Conservation (phyloP, 371 early-diverging fungal species). For the Chytridiales sp. region DNA sequence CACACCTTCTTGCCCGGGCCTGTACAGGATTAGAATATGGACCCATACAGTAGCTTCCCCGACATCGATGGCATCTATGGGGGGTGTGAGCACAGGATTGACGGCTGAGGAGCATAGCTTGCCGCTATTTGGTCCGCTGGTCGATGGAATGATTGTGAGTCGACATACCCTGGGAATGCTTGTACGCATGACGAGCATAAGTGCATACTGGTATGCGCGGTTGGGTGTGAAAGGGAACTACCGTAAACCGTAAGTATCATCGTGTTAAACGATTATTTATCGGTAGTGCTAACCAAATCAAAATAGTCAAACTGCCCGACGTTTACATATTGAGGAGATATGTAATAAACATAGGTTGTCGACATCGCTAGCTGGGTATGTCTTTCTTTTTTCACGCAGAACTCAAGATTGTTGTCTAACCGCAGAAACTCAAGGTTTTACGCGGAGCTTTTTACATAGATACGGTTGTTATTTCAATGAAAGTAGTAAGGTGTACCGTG, state of each 20-base stretch:
- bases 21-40: constrained; percentile 61
- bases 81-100: too few relatives aligned
- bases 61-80: too few relatives aligned
- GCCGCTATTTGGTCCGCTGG: constrained; percentile 61
- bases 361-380: constrained; percentile 7
- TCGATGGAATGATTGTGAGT: constrained; percentile 70
- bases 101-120: constrained; percentile 15
- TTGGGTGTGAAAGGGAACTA: constrained; percentile 23
- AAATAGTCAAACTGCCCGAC: constrained; percentile 26
- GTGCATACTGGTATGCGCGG: constrained; percentile 52
- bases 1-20: constrained; percentile 34
- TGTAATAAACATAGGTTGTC: constrained; percentile 24
- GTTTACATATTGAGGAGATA: constrained; percentile 33
- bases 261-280: background rate
- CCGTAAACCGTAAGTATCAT: constrained; percentile 38
- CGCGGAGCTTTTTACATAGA: too few relatives aligned
- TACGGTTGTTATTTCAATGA: too few relatives aligned
- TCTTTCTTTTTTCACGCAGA: background rate
- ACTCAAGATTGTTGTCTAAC: too few relatives aligned
- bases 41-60: constrained; percentile 29
- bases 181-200: constrained; percentile 69
- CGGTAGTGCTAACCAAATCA: constrained; percentile 3
- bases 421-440: too few relatives aligned
- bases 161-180: constrained; percentile 67
- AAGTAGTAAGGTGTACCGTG: too few relatives aligned